A percentile compares a stretch with the other conserved stretches of the same genome.
These are phyloP conservation scores for Moesziomyces globuligerus DNA, from an alignment of 1,284 basidiomycete species.

Conservation along the genomic window DNA sequence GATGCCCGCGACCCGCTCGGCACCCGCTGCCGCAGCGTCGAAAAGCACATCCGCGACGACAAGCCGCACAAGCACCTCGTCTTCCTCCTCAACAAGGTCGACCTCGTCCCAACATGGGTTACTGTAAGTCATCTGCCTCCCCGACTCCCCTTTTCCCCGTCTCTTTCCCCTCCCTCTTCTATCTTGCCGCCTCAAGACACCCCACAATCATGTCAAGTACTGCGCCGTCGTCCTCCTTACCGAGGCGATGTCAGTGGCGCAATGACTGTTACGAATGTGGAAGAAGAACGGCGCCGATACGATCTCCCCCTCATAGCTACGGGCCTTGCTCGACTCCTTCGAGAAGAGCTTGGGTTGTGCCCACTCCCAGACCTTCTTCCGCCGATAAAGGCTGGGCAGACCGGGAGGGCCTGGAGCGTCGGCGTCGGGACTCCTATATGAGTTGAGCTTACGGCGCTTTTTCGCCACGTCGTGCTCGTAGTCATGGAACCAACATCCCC, in stretches of 20 bases:
- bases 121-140: slow-evolving; percentile 76
- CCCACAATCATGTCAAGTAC: slow-evolving; percentile 67
- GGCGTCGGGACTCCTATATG: slow-evolving; percentile 57
- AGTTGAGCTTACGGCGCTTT: slow-evolving; percentile 59
- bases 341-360: slow-evolving; percentile 59
- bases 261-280: slow-evolving; percentile 74
- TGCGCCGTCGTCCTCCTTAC: slow-evolving; percentile 41
- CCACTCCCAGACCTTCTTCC: slow-evolving; percentile 64
- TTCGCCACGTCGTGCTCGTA: slow-evolving; percentile 54
- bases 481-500: slow-evolving; percentile 59
- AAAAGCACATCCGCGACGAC: slow-evolving; percentile 93
- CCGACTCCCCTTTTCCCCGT: slow-evolving; percentile 4
- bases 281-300: slow-evolving; percentile 71
- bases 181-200: slow-evolving; percentile 15
- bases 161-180: slow-evolving; percentile 6
- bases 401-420: slow-evolving; percentile 58
- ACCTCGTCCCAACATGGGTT: slow-evolving; percentile 98
- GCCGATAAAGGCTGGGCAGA: slow-evolving; percentile 65
- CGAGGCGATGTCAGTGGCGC: slow-evolving; percentile 51
- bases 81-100: slow-evolving; percentile 97
- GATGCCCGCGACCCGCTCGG: slow-evolving; percentile 96
- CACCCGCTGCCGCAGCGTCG: slow-evolving; percentile 94
- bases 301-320: slow-evolving; percentile 68
- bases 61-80: slow-evolving; percentile 98
- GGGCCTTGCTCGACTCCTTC: slow-evolving; percentile 67